phyloP scores from a whole-genome alignment of 768 basidiomycete species.

The Mycena metata region DNA sequence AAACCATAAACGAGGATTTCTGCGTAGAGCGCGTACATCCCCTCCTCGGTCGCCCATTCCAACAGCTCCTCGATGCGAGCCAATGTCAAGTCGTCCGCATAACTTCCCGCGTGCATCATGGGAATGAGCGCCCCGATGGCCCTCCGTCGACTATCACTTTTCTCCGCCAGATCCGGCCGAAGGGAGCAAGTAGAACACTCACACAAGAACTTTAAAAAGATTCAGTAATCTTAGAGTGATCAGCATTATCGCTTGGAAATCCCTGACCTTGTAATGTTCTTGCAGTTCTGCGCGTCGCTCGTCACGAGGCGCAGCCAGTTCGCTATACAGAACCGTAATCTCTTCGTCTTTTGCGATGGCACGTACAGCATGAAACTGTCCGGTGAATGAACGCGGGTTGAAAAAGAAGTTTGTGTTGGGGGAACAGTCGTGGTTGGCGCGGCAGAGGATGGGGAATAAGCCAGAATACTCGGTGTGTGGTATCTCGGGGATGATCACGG shows the following conservation, averaged over 20 bases:
- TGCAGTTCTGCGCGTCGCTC: slow-evolving; percentile 25
- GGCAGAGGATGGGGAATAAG: slow-evolving; percentile 21
- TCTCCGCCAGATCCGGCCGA: slow-evolving; percentile 1
- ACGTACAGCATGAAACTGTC: slow-evolving; percentile 27
- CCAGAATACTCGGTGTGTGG: slow-evolving; percentile 18
- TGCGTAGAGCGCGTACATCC: slow-evolving; percentile 23
- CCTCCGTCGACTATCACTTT: slow-evolving; percentile 24
- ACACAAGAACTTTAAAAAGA: slow-evolving; percentile 13
- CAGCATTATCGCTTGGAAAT: no score
- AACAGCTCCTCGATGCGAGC: slow-evolving; percentile 23
- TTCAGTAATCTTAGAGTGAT: background rate
- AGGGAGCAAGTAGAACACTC: slow-evolving; percentile 26
- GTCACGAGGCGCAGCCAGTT: slow-evolving; percentile 25
- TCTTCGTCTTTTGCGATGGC: slow-evolving; percentile 23
- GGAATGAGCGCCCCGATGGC: slow-evolving; percentile 25
- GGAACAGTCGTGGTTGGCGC: slow-evolving; percentile 31
- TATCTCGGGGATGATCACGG: slow-evolving; percentile 16
- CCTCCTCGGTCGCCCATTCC: slow-evolving; percentile 13
- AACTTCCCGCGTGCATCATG: slow-evolving; percentile 22
- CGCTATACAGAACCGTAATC: slow-evolving; percentile 29
- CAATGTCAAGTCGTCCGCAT: slow-evolving; percentile 21
- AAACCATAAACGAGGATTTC: slow-evolving; percentile 28
- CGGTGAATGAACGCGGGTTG: slow-evolving; percentile 21
- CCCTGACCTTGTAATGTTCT: slow-evolving; percentile 27
- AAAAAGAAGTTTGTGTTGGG: slow-evolving; percentile 31